Evolutionary conservation across 176 grass and related monocot species (phyloP).

Genomic region (Rhynchospora tenuis): DNA sequence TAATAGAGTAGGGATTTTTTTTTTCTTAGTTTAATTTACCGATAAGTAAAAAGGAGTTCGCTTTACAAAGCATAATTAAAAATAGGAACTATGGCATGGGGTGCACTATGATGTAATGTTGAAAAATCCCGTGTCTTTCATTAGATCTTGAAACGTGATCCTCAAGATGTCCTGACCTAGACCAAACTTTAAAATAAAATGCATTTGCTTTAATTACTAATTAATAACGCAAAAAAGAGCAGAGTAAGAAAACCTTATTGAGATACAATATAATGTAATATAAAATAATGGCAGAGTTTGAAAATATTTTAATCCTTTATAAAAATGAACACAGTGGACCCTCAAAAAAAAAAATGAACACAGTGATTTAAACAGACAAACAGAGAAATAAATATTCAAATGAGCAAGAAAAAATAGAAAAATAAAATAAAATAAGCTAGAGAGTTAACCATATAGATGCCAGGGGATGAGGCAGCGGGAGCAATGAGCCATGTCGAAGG

Average conservation of each 20-base stretch:
- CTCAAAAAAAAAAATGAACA: background rate
- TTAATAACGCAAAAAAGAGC: background rate
- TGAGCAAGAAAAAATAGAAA: background rate
- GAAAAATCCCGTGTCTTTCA: background rate
- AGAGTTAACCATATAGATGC: slow-evolving; percentile 50
- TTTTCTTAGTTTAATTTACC: background rate
- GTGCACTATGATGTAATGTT: background rate
- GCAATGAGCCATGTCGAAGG: slow-evolving; percentile 98
- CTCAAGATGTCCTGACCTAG: background rate
- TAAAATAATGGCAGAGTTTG: background rate
- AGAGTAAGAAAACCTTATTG: background rate
- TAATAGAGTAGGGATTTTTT: no score
- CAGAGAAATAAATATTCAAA: background rate
- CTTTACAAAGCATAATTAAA: background rate
- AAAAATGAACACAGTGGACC: background rate
- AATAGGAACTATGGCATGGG: background rate
- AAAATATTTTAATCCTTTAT: no score
- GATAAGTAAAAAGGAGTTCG: background rate
- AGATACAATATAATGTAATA: background rate
- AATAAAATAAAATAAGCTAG: background rate
- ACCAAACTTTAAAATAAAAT: background rate
- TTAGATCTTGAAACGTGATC: background rate
- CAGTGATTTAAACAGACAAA: background rate
- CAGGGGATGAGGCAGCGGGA: slow-evolving; percentile 94
- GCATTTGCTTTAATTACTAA: background rate